Conservation (phyloP, 2,329 filamentous ascomycete species). For the Colletotrichum spinosum region DNA sequence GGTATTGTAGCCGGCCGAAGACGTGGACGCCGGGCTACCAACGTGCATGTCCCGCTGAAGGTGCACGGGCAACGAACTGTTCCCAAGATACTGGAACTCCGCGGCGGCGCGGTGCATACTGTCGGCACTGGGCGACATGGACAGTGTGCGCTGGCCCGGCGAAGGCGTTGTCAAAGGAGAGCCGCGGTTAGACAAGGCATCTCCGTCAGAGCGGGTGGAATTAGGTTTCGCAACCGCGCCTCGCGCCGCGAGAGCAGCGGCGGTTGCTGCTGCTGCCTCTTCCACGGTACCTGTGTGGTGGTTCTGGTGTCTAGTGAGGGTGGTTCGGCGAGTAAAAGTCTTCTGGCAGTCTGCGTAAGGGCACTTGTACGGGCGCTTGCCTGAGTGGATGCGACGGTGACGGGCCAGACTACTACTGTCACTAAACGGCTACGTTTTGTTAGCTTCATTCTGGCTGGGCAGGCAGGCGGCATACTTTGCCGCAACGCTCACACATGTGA, state of each 20-base stretch:
- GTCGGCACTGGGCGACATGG: slow-evolving; percentile 81
- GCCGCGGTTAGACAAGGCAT: slow-evolving; percentile 76
- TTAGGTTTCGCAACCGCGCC: slow-evolving; percentile 52
- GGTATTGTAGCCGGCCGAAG: slow-evolving; percentile 68
- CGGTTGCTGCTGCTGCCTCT: slow-evolving; percentile 89
- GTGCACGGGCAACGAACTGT: slow-evolving; percentile 84
- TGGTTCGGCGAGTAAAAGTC: slow-evolving; percentile 96
- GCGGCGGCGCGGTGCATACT: slow-evolving; percentile 72
- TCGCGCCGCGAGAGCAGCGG: slow-evolving; percentile 79
- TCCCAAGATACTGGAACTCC: slow-evolving; percentile 82
- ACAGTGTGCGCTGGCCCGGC: slow-evolving; percentile 81
- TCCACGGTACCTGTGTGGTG: slow-evolving; percentile 96
- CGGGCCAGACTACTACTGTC: slow-evolving; percentile 94
- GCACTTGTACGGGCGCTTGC: slow-evolving; percentile 96
- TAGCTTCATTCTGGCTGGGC: slow-evolving; percentile 33
- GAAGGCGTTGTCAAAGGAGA: slow-evolving; percentile 86
- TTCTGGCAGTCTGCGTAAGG: slow-evolving; percentile 98
- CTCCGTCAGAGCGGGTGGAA: slow-evolving; percentile 75
- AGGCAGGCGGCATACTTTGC: slow-evolving; percentile 76
- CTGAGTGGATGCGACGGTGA: slow-evolving; percentile 94
- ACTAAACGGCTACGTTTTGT: slow-evolving; percentile 81
- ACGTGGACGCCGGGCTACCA: slow-evolving; percentile 76
- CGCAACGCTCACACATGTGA: slow-evolving; percentile 96
- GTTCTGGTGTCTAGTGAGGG: slow-evolving; percentile 93
- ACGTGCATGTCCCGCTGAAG: slow-evolving; percentile 81